Base-by-base conservation (phyloP, 768 basidiomycete genomes). In the Mycena venus region DNA sequence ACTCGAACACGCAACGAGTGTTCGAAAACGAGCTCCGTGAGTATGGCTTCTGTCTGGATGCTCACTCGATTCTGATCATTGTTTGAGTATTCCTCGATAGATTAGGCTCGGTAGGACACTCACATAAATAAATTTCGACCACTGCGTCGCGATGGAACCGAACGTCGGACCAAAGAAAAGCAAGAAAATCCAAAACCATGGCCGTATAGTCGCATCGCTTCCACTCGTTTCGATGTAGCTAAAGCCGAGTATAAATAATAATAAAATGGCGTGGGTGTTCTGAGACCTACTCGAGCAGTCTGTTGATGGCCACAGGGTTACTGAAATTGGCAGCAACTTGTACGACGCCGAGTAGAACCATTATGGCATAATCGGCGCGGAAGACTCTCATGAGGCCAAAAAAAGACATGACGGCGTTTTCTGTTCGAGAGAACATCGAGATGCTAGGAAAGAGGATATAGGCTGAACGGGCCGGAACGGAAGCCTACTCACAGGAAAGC, bases 101-200 rank as follows among this genome's bases (percentile, higher is more conserved):
- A 38, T 17, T 3, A 31, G 23, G 8, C 40, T n/a, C 14, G 29
- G 23, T 6, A n/a, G 14, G 11, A 19, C 9, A 69, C 68, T 47
- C 40, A 73, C 67, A 27, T 38, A 77, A 74, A 86, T 80, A 78
- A 84, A 90, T 47, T 87, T 82, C 75, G 91, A 93, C 83, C 87
- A 88, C 75, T 94, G 90, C 63, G 88, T 85, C 27, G 84, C 78
- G n/a, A 92, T 32, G 11, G 88, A 83, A 23, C 82, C 82, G 15
- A 87, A 0, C 3, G 84, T 80, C 23, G 90, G 89, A 15, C 89
- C 90, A 14, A 87, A 65, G 70, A 91, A 87, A 12, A 92, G 83
- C 79, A 84, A 83, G 0, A 83, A 29, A 15, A 94, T 88, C 93
- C 93, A 94, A 15, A 94, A 87, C 90, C 93, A 93, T 2, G 94